Evolutionary conservation across 345 rosid genomes (phyloP).

Genomic region (Rhizophora apiculata): DNA sequence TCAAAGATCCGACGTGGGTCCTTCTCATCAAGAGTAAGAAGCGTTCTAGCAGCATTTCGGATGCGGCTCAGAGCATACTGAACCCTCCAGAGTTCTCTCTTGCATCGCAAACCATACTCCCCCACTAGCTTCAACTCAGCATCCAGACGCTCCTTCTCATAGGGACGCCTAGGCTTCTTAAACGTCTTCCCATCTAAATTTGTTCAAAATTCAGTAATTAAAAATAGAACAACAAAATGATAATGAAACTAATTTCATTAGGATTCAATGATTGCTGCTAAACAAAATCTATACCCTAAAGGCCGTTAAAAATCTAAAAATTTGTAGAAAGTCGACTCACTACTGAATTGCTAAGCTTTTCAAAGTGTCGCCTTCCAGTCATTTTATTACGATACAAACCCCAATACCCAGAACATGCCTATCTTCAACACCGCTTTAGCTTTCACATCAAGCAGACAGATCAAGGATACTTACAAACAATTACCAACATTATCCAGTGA

Average conservation of each 20-base stretch:
- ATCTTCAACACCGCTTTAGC: no score
- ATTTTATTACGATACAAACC: no score
- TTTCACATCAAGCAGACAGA: no score
- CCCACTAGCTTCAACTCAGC: constrained; percentile 13
- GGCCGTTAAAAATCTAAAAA: no score
- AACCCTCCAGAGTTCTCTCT: constrained; percentile 19
- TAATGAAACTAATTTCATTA: neutral
- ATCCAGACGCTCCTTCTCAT: constrained; percentile 7
- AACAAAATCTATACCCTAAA: no score
- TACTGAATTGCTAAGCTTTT: no score
- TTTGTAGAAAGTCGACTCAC: no score
- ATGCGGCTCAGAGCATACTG: constrained; percentile 16
- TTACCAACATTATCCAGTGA: no score
- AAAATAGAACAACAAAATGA: neutral
- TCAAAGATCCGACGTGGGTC: constrained; percentile 15
- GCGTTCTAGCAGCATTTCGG: constrained; percentile 15
- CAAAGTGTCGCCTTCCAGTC: no score
- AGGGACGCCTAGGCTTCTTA: constrained; percentile 6
- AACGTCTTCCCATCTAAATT: constrained; percentile 2
- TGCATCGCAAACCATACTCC: constrained; percentile 16
- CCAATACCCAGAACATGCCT: no score
- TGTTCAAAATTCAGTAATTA: neutral
- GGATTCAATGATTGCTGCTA: no score
- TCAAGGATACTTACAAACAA: no score
- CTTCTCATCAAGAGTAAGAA: constrained; percentile 16